Evolutionary conservation across 2,329 filamentous ascomycete genomes (phyloP), one percentile per base, ranked within the genome.

Genomic region (Hypoxylon sp.): DNA sequence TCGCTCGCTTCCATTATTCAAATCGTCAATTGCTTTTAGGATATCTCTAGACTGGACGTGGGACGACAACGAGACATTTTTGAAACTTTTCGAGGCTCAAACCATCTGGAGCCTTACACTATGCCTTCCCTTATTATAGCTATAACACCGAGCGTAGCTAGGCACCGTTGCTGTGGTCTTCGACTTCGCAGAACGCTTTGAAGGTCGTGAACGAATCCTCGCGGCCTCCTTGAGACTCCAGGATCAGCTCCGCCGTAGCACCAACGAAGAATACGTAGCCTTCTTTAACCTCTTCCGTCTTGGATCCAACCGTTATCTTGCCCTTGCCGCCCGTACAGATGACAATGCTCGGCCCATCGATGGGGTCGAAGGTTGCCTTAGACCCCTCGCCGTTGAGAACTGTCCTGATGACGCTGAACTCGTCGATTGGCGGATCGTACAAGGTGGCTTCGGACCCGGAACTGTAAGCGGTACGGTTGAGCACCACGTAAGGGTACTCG

Each of bases 351-450:
- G 95, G 95, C 0, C 95, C 95, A 5, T 89, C 86, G 45, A 99
- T 85, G 0, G 87, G 83, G 61, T 97, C 93, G 68, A 99, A 96
- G 0, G 91, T 97, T 0, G 87, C 92, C 76, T 96, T 97, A 24
- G 91, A 86, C 2, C 87, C 89, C 0, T 81, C 79, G 15, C 80
- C 81, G 65, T 88, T 89, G 29, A 99, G 79, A 9, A 89, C 84
- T 0, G 90, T 89, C 69, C 91, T 88, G 42, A 97, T 86, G 13
- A 99, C 94, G 65, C 88, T 89, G 75, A 99, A 99, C 73, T 99
- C 95, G 48, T 97, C 91, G 63, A 99, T 99, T 0, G 95, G 95
- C 0, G 95, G 95, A 71, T 99, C 91, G 75, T 99, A 99, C 13
- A 98, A 83, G 8, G 84, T 79, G 3, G 86, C 84, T 5, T 85